Evolutionary conservation across 768 basidiomycete species (phyloP), one percentile per base, ranked within the genome.

Genomic region (Calvatia gigantea): DNA sequence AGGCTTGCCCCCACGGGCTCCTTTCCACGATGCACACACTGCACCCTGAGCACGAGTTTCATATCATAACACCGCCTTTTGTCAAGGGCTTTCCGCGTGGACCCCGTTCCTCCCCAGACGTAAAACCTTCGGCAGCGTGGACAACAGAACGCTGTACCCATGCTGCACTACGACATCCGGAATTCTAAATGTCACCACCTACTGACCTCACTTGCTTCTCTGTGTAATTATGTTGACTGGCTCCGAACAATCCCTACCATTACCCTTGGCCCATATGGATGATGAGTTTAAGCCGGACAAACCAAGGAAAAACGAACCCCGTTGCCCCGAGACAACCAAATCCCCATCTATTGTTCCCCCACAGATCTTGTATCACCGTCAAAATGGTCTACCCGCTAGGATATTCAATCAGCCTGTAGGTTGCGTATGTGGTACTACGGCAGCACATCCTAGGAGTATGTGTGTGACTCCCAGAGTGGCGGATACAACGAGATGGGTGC

Each of bases 401-500:
- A n/a, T n/a, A n/a, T n/a, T n/a, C n/a, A n/a, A n/a, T n/a, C n/a
- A n/a, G n/a, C n/a, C n/a, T n/a, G n/a, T n/a, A n/a, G n/a, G n/a
- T n/a, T n/a, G n/a, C n/a, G 28, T 47, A 49, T 39, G 47, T 25
- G 54, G 54, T 4, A 29, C n/a, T 32, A n/a, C n/a, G n/a, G n/a
- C n/a, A 27, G 5, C 14, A 14, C 17, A 23, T 37, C 45, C n/a
- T 29, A 48, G 21, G 27, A 39, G 37, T 47, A 38, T 15, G 2
- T 47, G 25, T 32, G 15, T 37, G 41, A 27, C 43, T 8, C 33
- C 17, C 37, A 39, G 29, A 49, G 41, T 48, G 42, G 54, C 27
- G 17, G 46, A 56, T 42, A 48, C 47, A 23, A 21, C 44, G 15
- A 42, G 21, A n/a, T 42, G 54, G 46, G 49, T 56, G 54, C 54